These are phyloP conservation scores for Crithidia acanthocephali DNA, from an alignment of 208 protist genomes.

Conservation along the genomic window DNA sequence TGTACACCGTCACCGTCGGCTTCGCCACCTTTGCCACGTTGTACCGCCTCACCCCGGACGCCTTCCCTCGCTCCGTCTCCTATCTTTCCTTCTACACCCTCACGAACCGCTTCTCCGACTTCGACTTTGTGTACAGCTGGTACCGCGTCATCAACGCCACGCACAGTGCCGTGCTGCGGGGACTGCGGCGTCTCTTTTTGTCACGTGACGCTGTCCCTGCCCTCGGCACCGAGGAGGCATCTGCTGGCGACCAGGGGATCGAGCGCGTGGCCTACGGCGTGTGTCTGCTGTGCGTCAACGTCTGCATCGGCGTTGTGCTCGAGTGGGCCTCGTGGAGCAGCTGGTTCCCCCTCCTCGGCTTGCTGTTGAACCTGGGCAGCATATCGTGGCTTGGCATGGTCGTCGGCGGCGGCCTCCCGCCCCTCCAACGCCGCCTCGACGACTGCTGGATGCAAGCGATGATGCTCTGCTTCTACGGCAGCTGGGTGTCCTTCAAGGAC, in stretches of 20 bases:
- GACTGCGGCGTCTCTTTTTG: constrained; percentile 16
- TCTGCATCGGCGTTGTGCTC: constrained; percentile 16
- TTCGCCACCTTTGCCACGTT: constrained; percentile 20
- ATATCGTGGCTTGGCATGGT: constrained; percentile 5
- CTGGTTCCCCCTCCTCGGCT: constrained; percentile 14
- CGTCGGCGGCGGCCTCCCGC: constrained; percentile 2
- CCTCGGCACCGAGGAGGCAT: not conserved
- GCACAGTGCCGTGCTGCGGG: not conserved
- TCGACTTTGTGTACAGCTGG: constrained; percentile 22
- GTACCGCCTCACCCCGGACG: constrained; percentile 14
- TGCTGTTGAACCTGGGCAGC: constrained; percentile 4
- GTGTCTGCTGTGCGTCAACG: constrained; percentile 24
- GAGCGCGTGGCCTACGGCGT: constrained; percentile 16
- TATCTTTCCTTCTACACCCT: constrained; percentile 19
- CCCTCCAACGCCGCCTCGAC: not conserved
- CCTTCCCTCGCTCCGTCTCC: constrained; percentile 19
- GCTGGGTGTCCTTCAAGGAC: constrained; percentile 6
- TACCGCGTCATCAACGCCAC: constrained; percentile 9
- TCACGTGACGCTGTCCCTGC: not conserved
- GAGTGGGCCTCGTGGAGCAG: constrained; percentile 17
- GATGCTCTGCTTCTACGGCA: constrained; percentile 28
- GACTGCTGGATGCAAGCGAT: not conserved
- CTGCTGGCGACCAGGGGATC: not conserved
- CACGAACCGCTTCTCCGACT: constrained; percentile 3
- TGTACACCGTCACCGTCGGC: constrained; percentile 25